These are phyloP conservation scores for Lenzites betulinus DNA, from an alignment of 768 basidiomycete genomes.

Conservation along the genomic window DNA sequence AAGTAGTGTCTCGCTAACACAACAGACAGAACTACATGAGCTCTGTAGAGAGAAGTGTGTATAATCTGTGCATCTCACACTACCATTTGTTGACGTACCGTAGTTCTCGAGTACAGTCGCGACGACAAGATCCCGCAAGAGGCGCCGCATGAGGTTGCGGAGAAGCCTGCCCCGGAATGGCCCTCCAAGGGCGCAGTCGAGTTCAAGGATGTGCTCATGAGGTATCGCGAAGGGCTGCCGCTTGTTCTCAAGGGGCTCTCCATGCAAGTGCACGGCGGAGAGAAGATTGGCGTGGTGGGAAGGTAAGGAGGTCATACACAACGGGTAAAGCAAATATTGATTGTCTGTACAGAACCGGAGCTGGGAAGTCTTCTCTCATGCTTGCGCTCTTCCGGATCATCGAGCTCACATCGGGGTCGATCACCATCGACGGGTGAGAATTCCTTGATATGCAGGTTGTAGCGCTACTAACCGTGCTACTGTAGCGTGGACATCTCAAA, in stretches of 20 bases:
- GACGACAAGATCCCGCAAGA: constrained; percentile 59
- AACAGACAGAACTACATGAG: constrained; percentile 75
- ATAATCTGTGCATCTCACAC: neutral
- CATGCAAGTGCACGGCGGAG: constrained; percentile 59
- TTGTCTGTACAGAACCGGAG: constrained; percentile 44
- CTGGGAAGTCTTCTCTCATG: constrained; percentile 65
- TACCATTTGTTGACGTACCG: neutral
- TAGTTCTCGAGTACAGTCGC: constrained; percentile 58
- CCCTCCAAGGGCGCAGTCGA: constrained; percentile 60
- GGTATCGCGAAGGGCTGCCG: constrained; percentile 72
- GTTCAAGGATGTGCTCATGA: constrained; percentile 60
- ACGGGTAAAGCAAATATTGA: neutral
- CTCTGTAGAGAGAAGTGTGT: constrained; percentile 57
- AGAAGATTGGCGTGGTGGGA: constrained; percentile 81
- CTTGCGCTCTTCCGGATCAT: constrained; percentile 69
- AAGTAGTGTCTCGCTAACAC: too few species aligned
- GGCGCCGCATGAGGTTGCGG: constrained; percentile 60
- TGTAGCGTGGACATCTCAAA: constrained; percentile 62
- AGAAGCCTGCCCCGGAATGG: constrained; percentile 63
- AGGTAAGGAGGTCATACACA: constrained; percentile 30
- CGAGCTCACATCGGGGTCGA: constrained; percentile 60
- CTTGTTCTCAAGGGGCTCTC: constrained; percentile 67
- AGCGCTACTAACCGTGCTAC: constrained; percentile 10
- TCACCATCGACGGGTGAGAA: constrained; percentile 62
- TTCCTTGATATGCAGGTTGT: neutral